Base-by-base conservation (phyloP, 1,284 basidiomycete species). In the Fomitopsis pinicola region DNA sequence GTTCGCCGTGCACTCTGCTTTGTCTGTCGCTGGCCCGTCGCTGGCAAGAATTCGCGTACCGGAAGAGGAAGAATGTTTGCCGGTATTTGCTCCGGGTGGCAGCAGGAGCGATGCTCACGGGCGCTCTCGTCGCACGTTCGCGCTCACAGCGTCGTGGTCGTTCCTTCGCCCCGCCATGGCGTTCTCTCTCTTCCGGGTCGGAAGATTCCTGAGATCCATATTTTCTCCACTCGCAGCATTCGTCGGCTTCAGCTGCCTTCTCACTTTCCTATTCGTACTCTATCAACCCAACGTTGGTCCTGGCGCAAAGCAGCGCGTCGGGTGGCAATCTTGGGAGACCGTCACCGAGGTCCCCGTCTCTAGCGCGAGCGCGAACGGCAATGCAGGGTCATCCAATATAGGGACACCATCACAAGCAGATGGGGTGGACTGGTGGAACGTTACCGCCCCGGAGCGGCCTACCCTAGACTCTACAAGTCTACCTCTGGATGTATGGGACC, bases 241-340 rank as follows among this genome's bases (percentile, higher is more conserved):
- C 63, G 69, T 91, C 58, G 78, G 80, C 10, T 89, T 94, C 74
- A 86, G 84, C 19, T 82, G 82, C 63, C 78, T 92, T 35, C 85
- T 95, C 55, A 86, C 85, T 4, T 89, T 87, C 75, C 74, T 91
- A 46, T 91, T 92, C 71, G 77, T 92, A 36, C 82, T 93, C 42
- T 89, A 92, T 69, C 88, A 91, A 71, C 90, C 88, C 7, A 83
- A 82, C 14, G 77, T 81, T 5, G 88, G 88, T 5, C 92, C 93
- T 3, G 91, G 91, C 1, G 73, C 80, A 19, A 74, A 81, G 8
- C 91, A 94, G 67, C 81, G 83, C 55, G 76, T 95, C n/a, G 92
- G 92, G 19, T 95, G 93, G 94, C 94, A 96, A 68, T 82, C 90
- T n/a, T 95, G 92, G 92, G 93, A 93, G 48, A 67, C 80, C 5